Percentiles rank a stretch among this genome's conserved stretches.
phyloP scores from a whole-genome alignment of 805 yeast species.

The Yarrowia alimentaria region DNA sequence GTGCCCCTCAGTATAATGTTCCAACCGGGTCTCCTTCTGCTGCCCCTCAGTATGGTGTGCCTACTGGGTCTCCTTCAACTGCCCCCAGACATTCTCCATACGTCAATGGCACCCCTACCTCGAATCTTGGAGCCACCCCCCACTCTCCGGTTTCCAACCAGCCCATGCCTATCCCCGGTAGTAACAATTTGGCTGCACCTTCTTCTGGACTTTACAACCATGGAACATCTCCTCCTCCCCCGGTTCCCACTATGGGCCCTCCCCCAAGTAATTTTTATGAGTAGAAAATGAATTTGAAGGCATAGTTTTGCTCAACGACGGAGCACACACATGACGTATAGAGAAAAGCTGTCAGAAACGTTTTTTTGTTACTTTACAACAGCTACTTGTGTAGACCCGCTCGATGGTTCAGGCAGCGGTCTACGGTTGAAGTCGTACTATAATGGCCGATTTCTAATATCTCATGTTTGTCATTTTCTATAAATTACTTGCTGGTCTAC shows the following conservation, averaged over 20 bases:
- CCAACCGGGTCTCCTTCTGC: background rate
- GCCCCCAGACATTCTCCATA: slow-evolving; percentile 22
- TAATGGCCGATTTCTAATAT: too few species aligned
- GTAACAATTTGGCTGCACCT: slow-evolving; percentile 6
- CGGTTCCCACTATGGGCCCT: slow-evolving; percentile 16
- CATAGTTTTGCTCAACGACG: too few species aligned
- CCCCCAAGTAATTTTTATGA: slow-evolving; percentile 25
- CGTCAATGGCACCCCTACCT: slow-evolving; percentile 25
- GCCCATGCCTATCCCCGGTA: slow-evolving; percentile 6
- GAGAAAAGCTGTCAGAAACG: too few species aligned
- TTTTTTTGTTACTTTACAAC: too few species aligned
- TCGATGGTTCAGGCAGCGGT: too few species aligned
- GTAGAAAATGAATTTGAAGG: slow-evolving; percentile 18
- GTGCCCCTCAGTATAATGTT: background rate
- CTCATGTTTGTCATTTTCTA: too few species aligned
- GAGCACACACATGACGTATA: too few species aligned
- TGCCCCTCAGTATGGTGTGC: background rate
- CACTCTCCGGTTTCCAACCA: slow-evolving; percentile 19
- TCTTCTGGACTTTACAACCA: background rate
- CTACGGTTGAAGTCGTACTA: too few species aligned
- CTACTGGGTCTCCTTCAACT: background rate
- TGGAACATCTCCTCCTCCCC: slow-evolving; percentile 24
- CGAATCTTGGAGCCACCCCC: background rate
- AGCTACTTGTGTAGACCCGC: too few species aligned
- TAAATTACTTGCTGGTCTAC: too few species aligned